Conservation (phyloP, 768 basidiomycete genomes). For the Tylopilus subfusipes region DNA sequence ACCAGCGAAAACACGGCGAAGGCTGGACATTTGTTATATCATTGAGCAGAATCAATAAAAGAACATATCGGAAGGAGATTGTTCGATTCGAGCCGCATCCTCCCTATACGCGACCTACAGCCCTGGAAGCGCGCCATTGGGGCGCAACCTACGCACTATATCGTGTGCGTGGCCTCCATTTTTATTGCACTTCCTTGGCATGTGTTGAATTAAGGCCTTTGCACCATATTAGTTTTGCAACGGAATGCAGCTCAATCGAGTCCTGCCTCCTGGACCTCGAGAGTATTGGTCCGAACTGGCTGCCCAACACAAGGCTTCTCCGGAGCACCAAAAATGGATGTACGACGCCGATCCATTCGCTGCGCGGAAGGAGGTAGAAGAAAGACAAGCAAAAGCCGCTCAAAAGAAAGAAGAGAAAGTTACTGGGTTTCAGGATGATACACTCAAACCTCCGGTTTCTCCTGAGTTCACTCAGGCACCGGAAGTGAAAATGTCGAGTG, state of each 20-base stretch:
- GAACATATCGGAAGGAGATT: slow-evolving; percentile 62
- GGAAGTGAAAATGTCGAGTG: slow-evolving; percentile 81
- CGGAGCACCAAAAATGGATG: slow-evolving; percentile 79
- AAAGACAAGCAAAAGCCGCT: slow-evolving; percentile 57
- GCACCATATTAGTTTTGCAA: slow-evolving; percentile 61
- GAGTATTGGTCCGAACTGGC: slow-evolving; percentile 85
- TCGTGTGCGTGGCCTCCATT: slow-evolving; percentile 55
- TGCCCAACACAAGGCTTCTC: slow-evolving; percentile 61
- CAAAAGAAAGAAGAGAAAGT: slow-evolving; percentile 41
- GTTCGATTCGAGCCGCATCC: slow-evolving; percentile 75
- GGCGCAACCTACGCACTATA: slow-evolving; percentile 85
- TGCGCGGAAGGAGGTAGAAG: slow-evolving; percentile 62
- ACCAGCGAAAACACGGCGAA: slow-evolving; percentile 44
- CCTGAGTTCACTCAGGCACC: slow-evolving; percentile 47
- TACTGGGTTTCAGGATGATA: slow-evolving; percentile 11
- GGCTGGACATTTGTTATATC: slow-evolving; percentile 66
- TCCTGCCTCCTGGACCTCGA: slow-evolving; percentile 78
- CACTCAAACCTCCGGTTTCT: slow-evolving; percentile 20
- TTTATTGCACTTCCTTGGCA: not conserved
- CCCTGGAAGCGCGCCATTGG: slow-evolving; percentile 86
- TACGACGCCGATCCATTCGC: slow-evolving; percentile 85
- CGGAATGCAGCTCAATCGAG: slow-evolving; percentile 64
- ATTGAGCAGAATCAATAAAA: slow-evolving; percentile 66
- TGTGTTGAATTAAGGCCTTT: slow-evolving; percentile 11
- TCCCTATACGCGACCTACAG: slow-evolving; percentile 59